Base-by-base conservation (phyloP, 192 early-diverging fungal genomes). In the Linnemannia schmuckeri region DNA sequence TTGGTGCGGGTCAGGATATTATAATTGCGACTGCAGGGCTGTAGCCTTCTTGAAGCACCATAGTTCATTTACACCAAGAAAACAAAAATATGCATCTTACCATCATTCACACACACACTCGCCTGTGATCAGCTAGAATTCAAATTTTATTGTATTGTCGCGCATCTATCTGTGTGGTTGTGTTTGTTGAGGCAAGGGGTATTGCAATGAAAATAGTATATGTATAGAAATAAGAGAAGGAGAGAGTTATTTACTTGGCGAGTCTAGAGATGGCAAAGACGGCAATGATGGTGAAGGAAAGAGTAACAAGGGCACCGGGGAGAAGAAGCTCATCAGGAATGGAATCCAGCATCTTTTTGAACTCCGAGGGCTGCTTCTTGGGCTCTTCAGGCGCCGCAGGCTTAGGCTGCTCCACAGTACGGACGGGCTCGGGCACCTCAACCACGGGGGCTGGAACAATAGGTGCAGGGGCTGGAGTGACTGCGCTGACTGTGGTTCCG, bases 241-340 rank as follows among this genome's bases (percentile, higher is more conserved):
- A 4, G 30, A 30, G 10, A 66, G 55, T 47, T 12, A 12, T 74
- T 75, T 86, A 86, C 79, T 86, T 86, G 68, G 84, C 78, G 22
- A 81, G 52, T 78, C 83, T 82, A 33, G 86, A 77, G 37, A 90
- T 80, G 40, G 88, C 82, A 89, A 92, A 93, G 2, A 92, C 92
- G 24, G 90, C 91, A 54, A 91, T 79, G 74, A 93, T 91, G 1
- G 89, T 91, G 35, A 91, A 82, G 41, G 90, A 90, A 30, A 93
- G 83, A 22, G 90, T 91, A 6, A 88, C 72, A 80, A 93, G 76
- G 30, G 91, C 91, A 17, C 89, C 91, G n/a, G 92, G 92, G 30
- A 93, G 74, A 40, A 93, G 76, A 35, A 90, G 75, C 61, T 93
- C 92, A 4, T 92, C 79, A 9, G 82, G 73, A 74, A 81, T 84